A percentile compares a stretch with the other conserved stretches of the same genome.
Conservation (phyloP, 768 basidiomycete genomes). For the Tricholoma flavovirens region DNA sequence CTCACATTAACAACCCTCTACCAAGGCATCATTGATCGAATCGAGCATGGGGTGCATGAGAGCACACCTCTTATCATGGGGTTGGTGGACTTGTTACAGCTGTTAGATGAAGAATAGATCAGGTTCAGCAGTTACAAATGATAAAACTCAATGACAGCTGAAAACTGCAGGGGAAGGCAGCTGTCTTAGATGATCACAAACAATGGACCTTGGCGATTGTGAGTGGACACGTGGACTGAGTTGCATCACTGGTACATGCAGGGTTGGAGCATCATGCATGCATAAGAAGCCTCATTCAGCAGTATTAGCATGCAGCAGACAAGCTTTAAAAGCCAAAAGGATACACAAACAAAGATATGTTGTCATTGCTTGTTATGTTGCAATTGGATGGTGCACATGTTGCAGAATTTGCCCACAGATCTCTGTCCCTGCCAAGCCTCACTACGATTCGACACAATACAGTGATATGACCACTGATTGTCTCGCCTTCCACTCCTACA, state of each 20-base stretch:
- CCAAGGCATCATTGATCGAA: neutral
- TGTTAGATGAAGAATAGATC: neutral
- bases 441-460: too few species aligned
- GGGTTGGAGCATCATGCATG: conserved; percentile 6
- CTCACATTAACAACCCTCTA: neutral
- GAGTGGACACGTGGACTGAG: conserved; percentile 7
- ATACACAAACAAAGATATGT: conserved; percentile 10
- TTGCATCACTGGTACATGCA: conserved; percentile 8
- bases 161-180: too few species aligned
- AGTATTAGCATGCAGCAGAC: conserved; percentile 7
- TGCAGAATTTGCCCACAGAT: neutral
- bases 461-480: too few species aligned
- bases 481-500: too few species aligned
- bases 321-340: conserved; percentile 12
- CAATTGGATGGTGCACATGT: neutral
- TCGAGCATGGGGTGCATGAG: conserved; percentile 4
- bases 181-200: too few species aligned
- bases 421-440: too few species aligned
- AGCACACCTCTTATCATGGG: neutral
- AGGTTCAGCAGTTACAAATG: too few species aligned
- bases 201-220: conserved; percentile 12
- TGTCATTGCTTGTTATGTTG: conserved; percentile 4
- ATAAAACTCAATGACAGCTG: too few species aligned
- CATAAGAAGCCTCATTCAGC: too few species aligned
- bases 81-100: too few species aligned